These are phyloP conservation scores for Verticillium nonalfalfae DNA, from an alignment of 2,329 filamentous ascomycete species.

Conservation along the genomic window DNA sequence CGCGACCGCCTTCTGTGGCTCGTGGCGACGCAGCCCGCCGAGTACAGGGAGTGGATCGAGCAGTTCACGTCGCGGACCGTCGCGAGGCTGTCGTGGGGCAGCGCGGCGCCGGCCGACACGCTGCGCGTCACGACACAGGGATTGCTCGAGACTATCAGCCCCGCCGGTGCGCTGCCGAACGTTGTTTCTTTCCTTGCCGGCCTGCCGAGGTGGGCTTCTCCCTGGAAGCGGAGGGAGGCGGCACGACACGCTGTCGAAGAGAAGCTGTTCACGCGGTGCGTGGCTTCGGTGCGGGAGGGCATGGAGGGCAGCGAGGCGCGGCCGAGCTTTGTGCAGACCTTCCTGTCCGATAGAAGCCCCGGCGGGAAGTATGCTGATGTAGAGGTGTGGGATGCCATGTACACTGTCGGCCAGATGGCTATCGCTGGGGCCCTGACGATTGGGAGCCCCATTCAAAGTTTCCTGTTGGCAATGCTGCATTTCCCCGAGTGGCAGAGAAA, in stretches of 20 bases:
- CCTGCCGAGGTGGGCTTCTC: slow-evolving; percentile 30
- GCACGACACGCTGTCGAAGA: slow-evolving; percentile 31
- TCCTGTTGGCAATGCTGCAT: slow-evolving; percentile 19
- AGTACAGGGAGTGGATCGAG: slow-evolving; percentile 39
- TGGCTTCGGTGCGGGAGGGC: slow-evolving; percentile 26
- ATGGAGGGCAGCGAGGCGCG: slow-evolving; percentile 22
- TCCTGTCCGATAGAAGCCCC: slow-evolving; percentile 22
- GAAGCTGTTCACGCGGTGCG: slow-evolving; percentile 26
- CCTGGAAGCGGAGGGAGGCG: slow-evolving; percentile 38
- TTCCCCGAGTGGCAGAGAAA: slow-evolving; percentile 25
- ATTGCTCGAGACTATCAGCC: slow-evolving; percentile 37
- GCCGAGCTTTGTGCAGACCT: slow-evolving; percentile 35
- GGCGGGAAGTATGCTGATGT: slow-evolving; percentile 17
- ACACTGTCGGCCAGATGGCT: slow-evolving; percentile 39
- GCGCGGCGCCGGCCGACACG: slow-evolving; percentile 28
- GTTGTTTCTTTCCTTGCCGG: slow-evolving; percentile 29
- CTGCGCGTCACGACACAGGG: slow-evolving; percentile 38
- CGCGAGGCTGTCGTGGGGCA: slow-evolving; percentile 38
- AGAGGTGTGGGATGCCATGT: slow-evolving; percentile 28
- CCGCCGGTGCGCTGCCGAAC: slow-evolving; percentile 36
- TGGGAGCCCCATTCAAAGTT: slow-evolving; percentile 32
- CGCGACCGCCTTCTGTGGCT: slow-evolving; percentile 35
- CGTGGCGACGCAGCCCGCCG: slow-evolving; percentile 28
- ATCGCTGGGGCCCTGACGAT: slow-evolving; percentile 38
- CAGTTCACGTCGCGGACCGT: slow-evolving; percentile 40